phyloP scores from a whole-genome alignment of 139 green algal genomes.

The Pycnococcus provasolii region DNA sequence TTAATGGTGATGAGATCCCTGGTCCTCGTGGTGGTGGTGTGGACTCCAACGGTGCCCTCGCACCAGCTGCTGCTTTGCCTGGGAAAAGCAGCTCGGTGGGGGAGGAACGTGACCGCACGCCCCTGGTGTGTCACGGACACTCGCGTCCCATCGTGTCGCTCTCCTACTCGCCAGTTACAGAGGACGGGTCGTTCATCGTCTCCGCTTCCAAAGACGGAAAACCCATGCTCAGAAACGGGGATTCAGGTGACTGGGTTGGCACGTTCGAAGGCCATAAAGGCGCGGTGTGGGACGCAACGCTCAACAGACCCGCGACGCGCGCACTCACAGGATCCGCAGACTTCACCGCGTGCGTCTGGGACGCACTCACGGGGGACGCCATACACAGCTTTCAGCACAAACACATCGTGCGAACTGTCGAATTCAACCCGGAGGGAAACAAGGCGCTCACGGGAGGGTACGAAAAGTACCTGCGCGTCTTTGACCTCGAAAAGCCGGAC shows the following conservation, averaged over 20 bases:
- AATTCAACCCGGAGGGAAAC: constrained; percentile 39
- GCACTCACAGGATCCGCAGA: constrained; percentile 86
- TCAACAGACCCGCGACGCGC: constrained; percentile 73
- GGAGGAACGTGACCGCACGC: constrained; percentile 31
- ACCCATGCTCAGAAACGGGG: constrained; percentile 89
- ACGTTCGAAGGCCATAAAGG: constrained; percentile 98
- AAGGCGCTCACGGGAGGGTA: constrained; percentile 43
- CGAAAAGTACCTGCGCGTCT: constrained; percentile 87
- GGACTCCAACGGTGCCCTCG: neutral
- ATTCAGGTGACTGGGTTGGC: constrained; percentile 94
- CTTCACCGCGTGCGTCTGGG: constrained; percentile 81
- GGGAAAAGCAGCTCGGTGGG: neutral
- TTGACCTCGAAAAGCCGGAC: constrained; percentile 62
- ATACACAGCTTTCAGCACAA: constrained; percentile 75
- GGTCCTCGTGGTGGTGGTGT: neutral
- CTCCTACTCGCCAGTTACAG: constrained; percentile 82
- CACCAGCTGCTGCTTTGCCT: neutral
- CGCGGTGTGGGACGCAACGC: constrained; percentile 81
- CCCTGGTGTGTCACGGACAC: constrained; percentile 91
- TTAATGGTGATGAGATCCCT: neutral
- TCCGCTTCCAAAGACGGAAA: constrained; percentile 90
- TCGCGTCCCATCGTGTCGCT: constrained; percentile 86
- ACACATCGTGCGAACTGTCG: constrained; percentile 82
- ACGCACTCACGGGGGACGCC: constrained; percentile 83
- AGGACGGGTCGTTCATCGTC: constrained; percentile 89